phyloP scores from a whole-genome alignment of 495 filamentous ascomycete species.

The Podospora bellae-mahoneyi region DNA sequence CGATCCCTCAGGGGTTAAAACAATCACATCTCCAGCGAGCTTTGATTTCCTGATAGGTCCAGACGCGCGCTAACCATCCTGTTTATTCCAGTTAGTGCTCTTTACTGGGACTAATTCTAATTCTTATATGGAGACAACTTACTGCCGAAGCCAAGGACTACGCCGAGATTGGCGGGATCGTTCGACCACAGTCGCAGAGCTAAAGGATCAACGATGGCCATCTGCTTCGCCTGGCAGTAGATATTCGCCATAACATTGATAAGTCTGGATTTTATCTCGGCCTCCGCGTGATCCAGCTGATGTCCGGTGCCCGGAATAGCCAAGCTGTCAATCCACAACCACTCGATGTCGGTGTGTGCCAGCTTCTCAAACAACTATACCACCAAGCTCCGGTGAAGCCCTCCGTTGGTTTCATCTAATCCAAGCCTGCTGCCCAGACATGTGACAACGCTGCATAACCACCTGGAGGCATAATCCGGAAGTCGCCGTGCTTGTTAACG shows the following conservation, averaged over 20 bases:
- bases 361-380: background rate
- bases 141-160: background rate
- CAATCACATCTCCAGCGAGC: background rate
- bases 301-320: slow-evolving; percentile 5
- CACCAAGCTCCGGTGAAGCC: slow-evolving; percentile 4
- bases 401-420: background rate
- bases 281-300: background rate
- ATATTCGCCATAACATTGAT: slow-evolving; percentile 14
- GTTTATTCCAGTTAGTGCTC: too few species aligned
- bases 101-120: too few species aligned
- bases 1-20: background rate
- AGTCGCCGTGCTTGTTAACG: slow-evolving; percentile 2
- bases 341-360: background rate
- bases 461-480: background rate
- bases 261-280: background rate
- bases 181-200: background rate
- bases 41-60: slow-evolving; percentile 14
- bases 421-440: slow-evolving; percentile 1
- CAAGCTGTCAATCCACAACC: slow-evolving; percentile 14
- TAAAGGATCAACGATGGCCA: slow-evolving; percentile 5
- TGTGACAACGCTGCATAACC: slow-evolving; percentile 7
- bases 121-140: background rate
- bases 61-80: slow-evolving; percentile 10
- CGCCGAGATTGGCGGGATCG: background rate
- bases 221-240: background rate